Evolutionary conservation across 2,329 filamentous ascomycete genomes (phyloP), one percentile per base, ranked within the genome.

Genomic region (Aspergillus sp.): DNA sequence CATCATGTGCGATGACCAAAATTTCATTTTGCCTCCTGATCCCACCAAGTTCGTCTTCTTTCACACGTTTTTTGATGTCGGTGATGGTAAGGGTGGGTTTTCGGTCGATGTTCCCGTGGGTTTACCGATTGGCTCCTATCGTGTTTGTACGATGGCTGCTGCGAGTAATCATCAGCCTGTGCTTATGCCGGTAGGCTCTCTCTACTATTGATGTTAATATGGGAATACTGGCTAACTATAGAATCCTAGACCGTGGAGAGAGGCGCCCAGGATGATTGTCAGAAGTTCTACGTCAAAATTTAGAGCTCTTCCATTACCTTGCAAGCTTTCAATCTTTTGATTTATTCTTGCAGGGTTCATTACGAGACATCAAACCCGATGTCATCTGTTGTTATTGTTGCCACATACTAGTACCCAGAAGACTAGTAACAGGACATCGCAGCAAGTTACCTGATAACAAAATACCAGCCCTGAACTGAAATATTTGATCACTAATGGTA

Each of bases 101-200:
- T 27, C 41, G 25, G 47, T 43, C 11, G 11, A 9, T 31, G 55
- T 57, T 1, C 6, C 25, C 6, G 48, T n/a, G 2, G 55, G 55
- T 15, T 17, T 52, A 11, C 41, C 48, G 3, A 25, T 25, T 21
- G 55, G 55, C 4, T 41, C 47, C 19, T 52, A 57, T 47, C 55
- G 55, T 2, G 48, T 43, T n/a, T 57, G 48, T 52, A 57, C 55
- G 5, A 57, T 57, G 48, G 48, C 40, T 31, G 55, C 48, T 2
- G 27, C 48, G 14, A 57, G 55, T 41, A 57, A 57, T 23, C 41
- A 57, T 37, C 55, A 57, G 43, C 55, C 48, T 52, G 55, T 57
- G 15, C 7, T 57, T 21, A 57, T 57, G 55, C 55, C 55, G 31
- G 55, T 57, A n/a, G 35, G 55, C 48, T 12, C 5, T 27, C 15